Conservation (phyloP, 208 protist genomes). For the Trypanosoma theileri region DNA sequence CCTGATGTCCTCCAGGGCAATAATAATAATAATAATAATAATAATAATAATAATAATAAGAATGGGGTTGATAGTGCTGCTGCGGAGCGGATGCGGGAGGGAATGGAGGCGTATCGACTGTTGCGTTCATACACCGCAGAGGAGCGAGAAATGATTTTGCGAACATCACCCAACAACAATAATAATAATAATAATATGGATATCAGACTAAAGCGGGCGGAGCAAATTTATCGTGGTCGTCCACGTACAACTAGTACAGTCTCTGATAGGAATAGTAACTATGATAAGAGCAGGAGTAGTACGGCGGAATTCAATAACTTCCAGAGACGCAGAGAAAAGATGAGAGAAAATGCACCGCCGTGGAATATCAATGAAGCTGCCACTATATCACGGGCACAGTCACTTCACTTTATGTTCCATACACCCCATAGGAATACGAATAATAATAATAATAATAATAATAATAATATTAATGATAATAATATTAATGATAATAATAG, state of each 20-base stretch:
- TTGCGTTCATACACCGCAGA: slow-evolving; percentile 33
- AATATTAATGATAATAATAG: no score
- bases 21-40: background rate
- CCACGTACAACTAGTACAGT: background rate
- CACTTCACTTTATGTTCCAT: slow-evolving; percentile 21
- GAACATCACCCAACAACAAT: background rate
- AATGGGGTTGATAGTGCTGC: background rate
- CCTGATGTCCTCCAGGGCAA: slow-evolving; percentile 38
- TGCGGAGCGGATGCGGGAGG: slow-evolving; percentile 24
- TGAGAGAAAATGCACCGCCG: slow-evolving; percentile 27
- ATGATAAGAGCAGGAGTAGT: slow-evolving; percentile 20
- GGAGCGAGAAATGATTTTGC: slow-evolving; percentile 47
- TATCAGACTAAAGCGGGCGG: slow-evolving; percentile 44
- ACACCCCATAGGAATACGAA: background rate
- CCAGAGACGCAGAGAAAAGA: slow-evolving; percentile 7
- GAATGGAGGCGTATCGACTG: slow-evolving; percentile 67
- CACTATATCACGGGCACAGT: slow-evolving; percentile 7
- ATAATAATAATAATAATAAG: slow-evolving; percentile 2
- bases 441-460: slow-evolving; percentile 1
- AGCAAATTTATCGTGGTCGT: slow-evolving; percentile 37
- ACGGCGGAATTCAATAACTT: slow-evolving; percentile 40
- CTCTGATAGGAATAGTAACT: background rate
- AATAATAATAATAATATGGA: slow-evolving; percentile 16
- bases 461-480: no score
- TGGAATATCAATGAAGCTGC: slow-evolving; percentile 21